Conservation (phyloP, 768 basidiomycete species). For the Auriscalpium orientale region DNA sequence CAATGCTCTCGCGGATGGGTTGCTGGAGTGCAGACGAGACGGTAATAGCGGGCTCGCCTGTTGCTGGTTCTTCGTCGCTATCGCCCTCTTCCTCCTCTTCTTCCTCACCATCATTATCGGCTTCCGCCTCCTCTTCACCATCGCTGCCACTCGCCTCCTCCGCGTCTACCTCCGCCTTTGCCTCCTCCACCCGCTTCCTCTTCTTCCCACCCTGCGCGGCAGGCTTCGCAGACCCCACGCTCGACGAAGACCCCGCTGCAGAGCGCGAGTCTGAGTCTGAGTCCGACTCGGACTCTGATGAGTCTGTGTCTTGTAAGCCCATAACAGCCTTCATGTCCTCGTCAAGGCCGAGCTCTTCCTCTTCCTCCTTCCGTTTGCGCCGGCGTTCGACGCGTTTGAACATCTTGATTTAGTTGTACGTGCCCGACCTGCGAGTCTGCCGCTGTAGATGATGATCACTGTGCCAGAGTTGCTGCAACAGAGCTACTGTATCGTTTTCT, state of each 20-base stretch:
- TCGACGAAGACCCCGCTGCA: neutral
- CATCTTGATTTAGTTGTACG: slow-evolving; percentile 32
- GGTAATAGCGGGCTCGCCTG: slow-evolving; percentile 35
- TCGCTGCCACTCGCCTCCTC: slow-evolving; percentile 25
- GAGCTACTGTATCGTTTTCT: too few species aligned
- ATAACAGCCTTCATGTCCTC: slow-evolving; percentile 56
- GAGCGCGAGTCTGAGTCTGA: slow-evolving; percentile 27
- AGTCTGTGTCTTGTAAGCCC: slow-evolving; percentile 69
- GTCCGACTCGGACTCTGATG: slow-evolving; percentile 55
- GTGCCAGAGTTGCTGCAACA: too few species aligned
- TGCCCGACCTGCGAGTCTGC: too few species aligned
- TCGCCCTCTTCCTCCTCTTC: slow-evolving; percentile 16
- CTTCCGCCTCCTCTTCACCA: slow-evolving; percentile 9
- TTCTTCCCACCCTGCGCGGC: neutral
- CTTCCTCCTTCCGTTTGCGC: slow-evolving; percentile 49
- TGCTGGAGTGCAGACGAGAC: slow-evolving; percentile 54
- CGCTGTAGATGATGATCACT: slow-evolving; percentile 9
- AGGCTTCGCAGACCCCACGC: neutral
- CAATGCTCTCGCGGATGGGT: slow-evolving; percentile 40
- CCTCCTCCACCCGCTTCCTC: slow-evolving; percentile 2
- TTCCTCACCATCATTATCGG: slow-evolving; percentile 20
- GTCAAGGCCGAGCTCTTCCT: slow-evolving; percentile 58
- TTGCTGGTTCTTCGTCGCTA: slow-evolving; percentile 17
- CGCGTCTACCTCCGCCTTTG: slow-evolving; percentile 5
- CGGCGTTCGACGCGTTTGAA: slow-evolving; percentile 76